Base-by-base conservation (phyloP, 257 asterid species). In the Gardenia jasminoides region DNA sequence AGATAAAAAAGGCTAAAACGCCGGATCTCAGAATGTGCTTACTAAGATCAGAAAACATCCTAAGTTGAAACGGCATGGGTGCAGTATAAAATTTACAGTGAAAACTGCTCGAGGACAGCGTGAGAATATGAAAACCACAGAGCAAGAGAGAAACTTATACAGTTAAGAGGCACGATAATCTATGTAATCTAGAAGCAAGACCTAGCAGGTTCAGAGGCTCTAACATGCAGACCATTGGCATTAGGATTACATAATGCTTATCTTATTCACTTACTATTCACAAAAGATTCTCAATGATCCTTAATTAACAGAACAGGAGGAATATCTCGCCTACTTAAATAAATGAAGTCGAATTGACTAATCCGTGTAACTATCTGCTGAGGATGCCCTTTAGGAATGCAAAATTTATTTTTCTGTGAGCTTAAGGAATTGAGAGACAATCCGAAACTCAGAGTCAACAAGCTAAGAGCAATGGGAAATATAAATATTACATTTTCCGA, bases 401-500 rank as follows among this genome's bases (percentile, higher is more conserved):
- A 74, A 56, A 22, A 33, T 36, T 74, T 61, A 10, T 5, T 65
- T 15, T 24, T 19, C n/a, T n/a, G 46, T 65, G 67, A 83, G 70
- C 80, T 64, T 75, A 78, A 50, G 61, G 80, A 20, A 48, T 47
- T 54, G 70, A 70, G 54, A 61, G 58, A 58, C 76, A 16, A 64
- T 66, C 58, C 50, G 1, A 73, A 77, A 70, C 70, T 69, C 72
- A 59, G 70, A 70, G 16, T 28, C 26, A 70, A 66, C 22, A 74
- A 54, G 59, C 41, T 48, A n/a, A 56, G 48, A 59, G 11, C 7
- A 61, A 61, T 46, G 30, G 43, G 72, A 58, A 58, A 72, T 26
- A 82, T 41, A 48, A 56, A 3, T 33, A 58, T 81, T 91, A 96
- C 99, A 96, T 88, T 96, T 96, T 75, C 97, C 98, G 19, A 93